Evolutionary conservation across 2,329 filamentous ascomycete genomes (phyloP).

Genomic region (Pseudogymnoascus sp.): DNA sequence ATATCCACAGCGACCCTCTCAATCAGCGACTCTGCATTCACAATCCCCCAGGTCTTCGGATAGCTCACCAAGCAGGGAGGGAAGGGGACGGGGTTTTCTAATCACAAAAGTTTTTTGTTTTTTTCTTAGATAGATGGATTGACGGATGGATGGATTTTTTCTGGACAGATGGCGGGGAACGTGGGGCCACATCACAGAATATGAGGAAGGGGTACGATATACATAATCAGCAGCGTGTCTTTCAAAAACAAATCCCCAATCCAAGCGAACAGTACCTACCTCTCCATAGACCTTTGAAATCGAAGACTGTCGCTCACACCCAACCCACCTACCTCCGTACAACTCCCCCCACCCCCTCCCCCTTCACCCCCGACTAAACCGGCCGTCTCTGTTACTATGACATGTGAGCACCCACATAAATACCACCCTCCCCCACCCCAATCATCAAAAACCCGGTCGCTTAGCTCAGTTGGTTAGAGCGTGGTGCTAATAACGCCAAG

Average conservation of each 20-base stretch:
- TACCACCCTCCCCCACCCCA: not conserved
- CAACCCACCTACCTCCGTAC: not conserved
- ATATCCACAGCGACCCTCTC: not conserved
- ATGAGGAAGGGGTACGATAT: not conserved
- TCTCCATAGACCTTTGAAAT: not conserved
- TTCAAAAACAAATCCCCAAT: not conserved
- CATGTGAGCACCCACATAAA: too few relatives aligned
- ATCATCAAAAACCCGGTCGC: not conserved
- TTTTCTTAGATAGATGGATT: not conserved
- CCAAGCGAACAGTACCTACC: not conserved
- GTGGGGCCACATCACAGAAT: not conserved
- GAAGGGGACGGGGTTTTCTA: not conserved
- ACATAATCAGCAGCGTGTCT: not conserved
- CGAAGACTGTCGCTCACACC: not conserved
- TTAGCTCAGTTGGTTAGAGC: conserved; percentile 2
- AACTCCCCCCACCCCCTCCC: not conserved
- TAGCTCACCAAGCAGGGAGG: not conserved
- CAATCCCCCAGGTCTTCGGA: not conserved
- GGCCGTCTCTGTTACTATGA: too few relatives aligned
- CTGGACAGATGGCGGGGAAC: not conserved
- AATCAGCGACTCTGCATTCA: not conserved
- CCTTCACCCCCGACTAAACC: too few relatives aligned
- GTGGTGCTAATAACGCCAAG: conserved; percentile 1
- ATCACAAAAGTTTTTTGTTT: not conserved
- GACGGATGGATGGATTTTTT: not conserved